Base-by-base conservation (phyloP, 164 flowering plant genomes). In the Magnolia kwangsiensis region DNA sequence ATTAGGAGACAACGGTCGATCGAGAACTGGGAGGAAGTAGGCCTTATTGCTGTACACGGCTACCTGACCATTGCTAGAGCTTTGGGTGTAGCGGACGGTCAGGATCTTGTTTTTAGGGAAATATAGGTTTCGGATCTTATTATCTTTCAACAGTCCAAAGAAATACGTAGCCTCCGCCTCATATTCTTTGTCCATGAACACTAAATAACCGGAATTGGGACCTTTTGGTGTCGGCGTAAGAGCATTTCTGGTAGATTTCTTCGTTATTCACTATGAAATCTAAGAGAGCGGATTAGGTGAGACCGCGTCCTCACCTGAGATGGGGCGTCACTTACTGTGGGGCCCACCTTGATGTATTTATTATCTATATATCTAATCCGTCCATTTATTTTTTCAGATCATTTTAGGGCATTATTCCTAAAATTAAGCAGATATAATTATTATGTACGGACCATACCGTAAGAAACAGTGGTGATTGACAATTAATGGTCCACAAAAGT, bases 1-100 rank as follows among this genome's bases (percentile, higher is more conserved):
- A 72, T 89, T 91, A 23, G 88, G 82, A 68, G 91, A 88, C 79
- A 88, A 65, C 0, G 93, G 92, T 69, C 77, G 86, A 78, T 84
- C 77, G 19, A 88, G 83, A 72, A 88, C 91, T 0, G 92, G 92
- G 51, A 90, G 78, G 61, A 89, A 76, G 63, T 79, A 63, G 10
- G 80, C 84, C 29, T 77, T 78, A 67, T 85, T 63, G 10, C 0
- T 11, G 72, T 51, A 1, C 10, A 49, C 67, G 7, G 1, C 8
- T 2, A 19, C 0, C 3, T 29, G 9, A 9, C 77, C 49, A 68
- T 51, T 2, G 0, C 76, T 77, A 7, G 11, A 0, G 1, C n/a
- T 7, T 14, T 75, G 8, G n/a, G 72, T 49, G 61, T 63, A 14
- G 1, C 61, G 69, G 45, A 85, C 74, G 1, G 68, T 69, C 20